A percentile compares a stretch with the other conserved stretches of the same genome.
phyloP scores from a whole-genome alignment of 441 rosid species.

The Aquilaria agallochum region DNA sequence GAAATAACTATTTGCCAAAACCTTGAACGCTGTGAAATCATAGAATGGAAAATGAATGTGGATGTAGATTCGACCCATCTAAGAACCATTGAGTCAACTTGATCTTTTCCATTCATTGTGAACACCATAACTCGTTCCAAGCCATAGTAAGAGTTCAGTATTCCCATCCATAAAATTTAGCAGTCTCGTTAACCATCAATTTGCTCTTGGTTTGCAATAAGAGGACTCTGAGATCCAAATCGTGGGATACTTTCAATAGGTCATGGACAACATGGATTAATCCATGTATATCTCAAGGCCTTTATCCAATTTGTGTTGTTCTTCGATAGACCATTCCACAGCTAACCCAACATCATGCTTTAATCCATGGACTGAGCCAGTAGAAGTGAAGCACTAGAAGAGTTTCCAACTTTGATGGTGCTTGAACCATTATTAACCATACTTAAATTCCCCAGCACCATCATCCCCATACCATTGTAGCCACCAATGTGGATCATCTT shows the following conservation, averaged over 20 bases:
- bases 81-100: slow-evolving; percentile 47
- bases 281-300: slow-evolving; percentile 65
- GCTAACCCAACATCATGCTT: slow-evolving; percentile 69
- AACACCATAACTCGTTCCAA: slow-evolving; percentile 69
- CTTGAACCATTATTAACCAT: slow-evolving; percentile 32
- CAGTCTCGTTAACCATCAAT: slow-evolving; percentile 54
- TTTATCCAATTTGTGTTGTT: slow-evolving; percentile 70
- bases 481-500: slow-evolving; percentile 54
- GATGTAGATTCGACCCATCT: slow-evolving; percentile 73
- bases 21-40: slow-evolving; percentile 53
- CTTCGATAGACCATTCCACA: slow-evolving; percentile 86
- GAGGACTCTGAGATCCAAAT: slow-evolving; percentile 64
- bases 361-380: slow-evolving; percentile 47
- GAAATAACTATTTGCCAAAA: slow-evolving; percentile 47
- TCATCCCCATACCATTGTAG: slow-evolving; percentile 40
- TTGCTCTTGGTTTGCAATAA: slow-evolving; percentile 56
- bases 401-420: slow-evolving; percentile 42
- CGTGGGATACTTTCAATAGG: slow-evolving; percentile 35
- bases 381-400: slow-evolving; percentile 44
- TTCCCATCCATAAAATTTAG: slow-evolving; percentile 76
- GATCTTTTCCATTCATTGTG: slow-evolving; percentile 55
- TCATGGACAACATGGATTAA: background rate
- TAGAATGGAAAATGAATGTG: slow-evolving; percentile 64
- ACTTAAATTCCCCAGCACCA: slow-evolving; percentile 38
- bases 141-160: slow-evolving; percentile 40